A percentile compares a stretch with the other conserved stretches of the same genome.
Evolutionary conservation across 371 early-diverging fungal genomes (phyloP).

Genomic region (Nematocida ausubeli): DNA sequence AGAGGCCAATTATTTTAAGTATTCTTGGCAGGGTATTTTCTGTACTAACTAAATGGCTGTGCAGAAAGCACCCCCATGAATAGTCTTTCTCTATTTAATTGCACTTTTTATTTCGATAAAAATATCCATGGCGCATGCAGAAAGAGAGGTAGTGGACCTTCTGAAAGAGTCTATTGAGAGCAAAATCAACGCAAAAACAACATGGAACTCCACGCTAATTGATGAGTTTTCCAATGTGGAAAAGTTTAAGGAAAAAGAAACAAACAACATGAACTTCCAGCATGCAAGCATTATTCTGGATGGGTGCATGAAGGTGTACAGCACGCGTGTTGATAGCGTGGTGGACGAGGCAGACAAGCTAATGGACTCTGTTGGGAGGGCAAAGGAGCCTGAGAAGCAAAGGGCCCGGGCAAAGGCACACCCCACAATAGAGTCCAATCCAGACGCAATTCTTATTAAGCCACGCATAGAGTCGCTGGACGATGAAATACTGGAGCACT

Average conservation of each 20-base stretch:
- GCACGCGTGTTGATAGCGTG: slow-evolving; percentile 93
- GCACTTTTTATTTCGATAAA: slow-evolving; percentile 1
- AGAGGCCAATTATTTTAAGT: not conserved
- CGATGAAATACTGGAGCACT: slow-evolving; percentile 49
- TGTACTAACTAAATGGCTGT: not conserved
- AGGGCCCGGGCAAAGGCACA: slow-evolving; percentile 26
- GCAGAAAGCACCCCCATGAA: too few relatives aligned
- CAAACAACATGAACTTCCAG: slow-evolving; percentile 85
- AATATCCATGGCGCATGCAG: slow-evolving; percentile 13
- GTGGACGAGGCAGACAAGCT: slow-evolving; percentile 86
- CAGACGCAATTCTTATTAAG: slow-evolving; percentile 37
- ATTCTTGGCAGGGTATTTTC: not conserved
- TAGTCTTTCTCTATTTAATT: slow-evolving; percentile 4
- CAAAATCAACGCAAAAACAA: slow-evolving; percentile 90
- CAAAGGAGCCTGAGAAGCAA: slow-evolving; percentile 53
- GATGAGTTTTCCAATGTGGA: slow-evolving; percentile 94
- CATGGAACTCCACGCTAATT: slow-evolving; percentile 92
- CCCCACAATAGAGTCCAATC: slow-evolving; percentile 45
- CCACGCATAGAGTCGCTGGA: slow-evolving; percentile 23
- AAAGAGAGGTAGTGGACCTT: slow-evolving; percentile 43
- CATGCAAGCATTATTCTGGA: slow-evolving; percentile 95
- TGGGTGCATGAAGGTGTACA: slow-evolving; percentile 94
- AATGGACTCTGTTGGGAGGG: slow-evolving; percentile 57
- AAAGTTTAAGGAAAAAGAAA: slow-evolving; percentile 73
- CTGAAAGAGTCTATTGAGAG: slow-evolving; percentile 65